Evolutionary conservation across 495 filamentous ascomycete genomes (phyloP), one percentile per base, ranked within the genome.

Genomic region (Neurospora tetraspora): DNA sequence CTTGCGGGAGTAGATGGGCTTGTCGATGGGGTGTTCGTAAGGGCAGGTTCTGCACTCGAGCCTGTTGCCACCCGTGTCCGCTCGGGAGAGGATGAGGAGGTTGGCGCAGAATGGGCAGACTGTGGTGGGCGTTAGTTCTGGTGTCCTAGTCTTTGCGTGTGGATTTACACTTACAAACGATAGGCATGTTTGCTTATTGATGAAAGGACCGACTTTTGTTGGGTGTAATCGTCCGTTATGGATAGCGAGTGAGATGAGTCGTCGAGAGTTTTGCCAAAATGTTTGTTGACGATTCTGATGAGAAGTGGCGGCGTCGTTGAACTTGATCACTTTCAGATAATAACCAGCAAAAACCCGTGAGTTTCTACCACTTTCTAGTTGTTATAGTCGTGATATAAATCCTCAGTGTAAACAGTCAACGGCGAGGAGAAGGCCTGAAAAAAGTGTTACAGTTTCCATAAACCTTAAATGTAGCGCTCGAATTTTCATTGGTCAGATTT

Each of bases 61-160:
- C 39, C 93, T 88, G 72, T 90, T 88, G 73, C 75, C 75, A 71
- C 82, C 82, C 59, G 80, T 81, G 39, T 82, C 80, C 74, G 81
- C 80, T n/a, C 79, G 68, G 31, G 83, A 86, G 68, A 89, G 84
- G 73, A 88, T 95, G 75, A 99, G 91, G 78, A 91, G 89, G 87
- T 98, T 99, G 80, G 88, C 88, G 87, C 96, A 99, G 78, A 89
- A 87, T 43, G 96, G 96, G 79, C 96, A 99, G 88, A 98, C 94
- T 97, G 73, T 68, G 61, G 31, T 40, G 11, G 5, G n/a, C 23
- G 53, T 75, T 73, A 69, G 76, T 71, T 71, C 23, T 3, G 68
- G 45, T 4, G 2, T 72, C 74, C 42, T 43, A 39, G 27, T 75
- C 65, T 27, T 34, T 69, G 70, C 39, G 69, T 37, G 38, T 43